Conservation (phyloP, 345 rosid genomes). For the Gossypium herbaceum region DNA sequence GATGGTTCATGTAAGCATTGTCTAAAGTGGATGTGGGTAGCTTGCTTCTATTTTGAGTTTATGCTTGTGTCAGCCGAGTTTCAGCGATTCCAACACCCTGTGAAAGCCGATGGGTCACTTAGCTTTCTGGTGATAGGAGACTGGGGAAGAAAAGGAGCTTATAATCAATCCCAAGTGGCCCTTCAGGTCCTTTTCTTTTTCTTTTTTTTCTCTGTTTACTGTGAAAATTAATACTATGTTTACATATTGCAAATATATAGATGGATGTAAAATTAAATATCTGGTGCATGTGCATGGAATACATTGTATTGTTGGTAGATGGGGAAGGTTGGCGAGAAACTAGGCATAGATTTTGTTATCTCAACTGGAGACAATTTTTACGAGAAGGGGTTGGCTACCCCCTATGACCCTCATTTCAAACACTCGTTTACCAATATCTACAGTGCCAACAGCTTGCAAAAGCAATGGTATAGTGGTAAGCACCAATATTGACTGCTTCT, state of each 20-base stretch:
- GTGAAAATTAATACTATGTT: neutral
- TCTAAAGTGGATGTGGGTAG: neutral
- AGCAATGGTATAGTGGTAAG: conserved; percentile 73
- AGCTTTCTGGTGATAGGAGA: conserved; percentile 27
- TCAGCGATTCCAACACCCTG: conserved; percentile 14
- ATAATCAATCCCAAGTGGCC: neutral
- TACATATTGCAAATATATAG: neutral
- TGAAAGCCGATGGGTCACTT: conserved; percentile 17
- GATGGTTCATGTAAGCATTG: neutral
- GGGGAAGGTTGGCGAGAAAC: conserved; percentile 58
- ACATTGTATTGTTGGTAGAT: conserved; percentile 30
- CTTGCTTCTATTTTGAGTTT: neutral
- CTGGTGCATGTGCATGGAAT: neutral
- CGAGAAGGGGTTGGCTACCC: conserved; percentile 47
- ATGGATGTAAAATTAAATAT: neutral
- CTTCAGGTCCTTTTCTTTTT: conserved; percentile 1
- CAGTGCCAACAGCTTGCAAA: conserved; percentile 61
- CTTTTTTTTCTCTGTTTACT: neutral
- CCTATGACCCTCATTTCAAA: conserved; percentile 46
- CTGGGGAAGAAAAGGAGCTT: conserved; percentile 26
- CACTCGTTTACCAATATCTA: conserved; percentile 57
- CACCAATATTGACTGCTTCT: neutral
- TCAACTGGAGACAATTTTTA: conserved; percentile 85
- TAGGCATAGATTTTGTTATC: conserved; percentile 55
- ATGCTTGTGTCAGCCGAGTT: conserved; percentile 6